Conservation (phyloP, 495 filamentous ascomycete genomes). For the Podospora bellae-mahoneyi region DNA sequence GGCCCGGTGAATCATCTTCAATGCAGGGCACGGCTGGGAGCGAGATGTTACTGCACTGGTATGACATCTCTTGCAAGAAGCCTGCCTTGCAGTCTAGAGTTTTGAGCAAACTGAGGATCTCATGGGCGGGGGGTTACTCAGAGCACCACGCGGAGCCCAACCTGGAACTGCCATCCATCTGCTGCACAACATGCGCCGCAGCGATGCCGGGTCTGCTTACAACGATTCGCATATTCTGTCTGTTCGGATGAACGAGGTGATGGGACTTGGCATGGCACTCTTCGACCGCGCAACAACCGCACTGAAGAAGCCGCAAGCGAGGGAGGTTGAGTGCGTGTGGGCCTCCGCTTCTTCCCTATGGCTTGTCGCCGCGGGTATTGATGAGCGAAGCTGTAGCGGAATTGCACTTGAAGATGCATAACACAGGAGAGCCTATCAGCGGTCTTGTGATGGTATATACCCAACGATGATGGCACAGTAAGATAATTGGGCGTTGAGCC, state of each 20-base stretch:
- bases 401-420: background rate
- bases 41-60: background rate
- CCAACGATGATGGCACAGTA: background rate
- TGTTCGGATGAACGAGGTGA: background rate
- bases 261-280: background rate
- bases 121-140: background rate
- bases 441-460: background rate
- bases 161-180: background rate
- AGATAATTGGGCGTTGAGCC: background rate
- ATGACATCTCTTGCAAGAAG: background rate
- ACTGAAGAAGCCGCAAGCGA: constrained; percentile 5
- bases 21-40: constrained; percentile 12
- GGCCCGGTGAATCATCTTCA: constrained; percentile 13
- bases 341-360: background rate
- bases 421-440: background rate
- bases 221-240: background rate
- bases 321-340: background rate
- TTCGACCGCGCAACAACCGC: background rate
- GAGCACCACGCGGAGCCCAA: background rate
- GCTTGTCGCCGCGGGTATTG: constrained; percentile 1
- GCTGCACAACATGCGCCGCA: background rate
- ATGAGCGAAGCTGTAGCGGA: background rate
- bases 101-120: background rate
- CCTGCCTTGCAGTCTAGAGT: background rate
- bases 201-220: background rate